These are phyloP conservation scores for Bocquillonia castaneifolia DNA, from an alignment of 441 rosid genomes.

Conservation along the genomic window DNA sequence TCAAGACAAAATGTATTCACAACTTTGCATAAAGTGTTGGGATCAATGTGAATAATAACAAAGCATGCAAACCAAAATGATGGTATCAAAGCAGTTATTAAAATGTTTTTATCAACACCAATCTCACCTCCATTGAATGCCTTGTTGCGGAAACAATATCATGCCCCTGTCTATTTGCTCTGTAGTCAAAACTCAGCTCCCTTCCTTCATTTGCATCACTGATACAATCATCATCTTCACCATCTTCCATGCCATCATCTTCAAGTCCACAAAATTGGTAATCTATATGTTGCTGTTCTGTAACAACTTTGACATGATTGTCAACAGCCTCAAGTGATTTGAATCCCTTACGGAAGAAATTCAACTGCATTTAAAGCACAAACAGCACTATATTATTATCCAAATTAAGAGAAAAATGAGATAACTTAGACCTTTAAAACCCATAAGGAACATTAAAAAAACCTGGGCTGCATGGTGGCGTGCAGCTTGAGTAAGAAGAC, in stretches of 20 bases:
- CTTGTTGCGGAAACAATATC: conserved; percentile 48
- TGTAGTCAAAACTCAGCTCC: conserved; percentile 81
- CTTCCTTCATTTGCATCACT: conserved; percentile 44
- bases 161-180: conserved; percentile 44
- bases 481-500: conserved; percentile 89
- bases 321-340: conserved; percentile 85
- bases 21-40: neutral
- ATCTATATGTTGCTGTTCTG: conserved; percentile 83
- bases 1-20: neutral
- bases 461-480: conserved; percentile 99
- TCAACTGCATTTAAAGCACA: conserved; percentile 53
- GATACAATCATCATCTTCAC: conserved; percentile 41
- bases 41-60: neutral
- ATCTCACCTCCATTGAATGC: conserved; percentile 68
- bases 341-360: conserved; percentile 74
- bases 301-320: conserved; percentile 49
- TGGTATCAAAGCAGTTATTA: no score
- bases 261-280: conserved; percentile 67
- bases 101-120: conserved; percentile 8
- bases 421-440: conserved; percentile 9
- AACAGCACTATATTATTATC: conserved; percentile 18
- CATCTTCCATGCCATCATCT: conserved; percentile 61
- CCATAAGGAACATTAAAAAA: conserved; percentile 10
- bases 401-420: conserved; percentile 10
- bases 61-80: neutral